Base-by-base conservation (phyloP, 129 eudicot species). In the Deinandra increscens region DNA sequence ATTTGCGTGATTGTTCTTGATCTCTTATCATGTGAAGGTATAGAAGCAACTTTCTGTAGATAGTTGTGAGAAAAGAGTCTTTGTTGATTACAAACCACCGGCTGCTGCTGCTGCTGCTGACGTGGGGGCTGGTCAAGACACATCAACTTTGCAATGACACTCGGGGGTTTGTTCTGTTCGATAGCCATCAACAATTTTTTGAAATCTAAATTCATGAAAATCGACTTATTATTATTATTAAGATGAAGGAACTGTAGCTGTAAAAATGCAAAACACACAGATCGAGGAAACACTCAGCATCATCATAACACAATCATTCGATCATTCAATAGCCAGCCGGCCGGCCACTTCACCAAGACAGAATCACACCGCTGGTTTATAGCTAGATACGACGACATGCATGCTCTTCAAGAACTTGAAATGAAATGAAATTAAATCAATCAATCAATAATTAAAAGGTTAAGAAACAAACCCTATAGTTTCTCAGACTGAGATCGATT, bases 131-230 rank as follows among this genome's bases (percentile, higher is more conserved):
- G 76, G 42, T 84, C 73, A 70, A 91, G 41, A 60, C 87, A 81
- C 97, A 91, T 88, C 42, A 91, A 56, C 29, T 66, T 77, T 11
- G 89, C 96, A 69, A 88, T 80, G 13, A 91, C 91, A 84, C 97
- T 88, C 53, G 64, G n/a, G n/a, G n/a, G 39, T 46, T 79, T 53
- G 39, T 63, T 45, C 12, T 61, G 68, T 56, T 82, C 82, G 38
- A 68, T 64, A 81, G 39, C 73, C 96, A 86, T 88, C 71, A 50
- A 37, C 48, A 69, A 36, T 54, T n/a, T n/a, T n/a, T 70, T 42
- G 18, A 22, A 26, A 64, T 53, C 75, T 39, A 7, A n/a, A 36
- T 50, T 55, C n/a, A 50, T 6, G 31, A 10, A 4, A 38, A 36
- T 68, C n/a, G n/a, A n/a, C n/a, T n/a, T n/a, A n/a, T n/a, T n/a